Evolutionary conservation across 257 asterid genomes (phyloP), one percentile per base, ranked within the genome.

Genomic region (Solanum sejunctum): DNA sequence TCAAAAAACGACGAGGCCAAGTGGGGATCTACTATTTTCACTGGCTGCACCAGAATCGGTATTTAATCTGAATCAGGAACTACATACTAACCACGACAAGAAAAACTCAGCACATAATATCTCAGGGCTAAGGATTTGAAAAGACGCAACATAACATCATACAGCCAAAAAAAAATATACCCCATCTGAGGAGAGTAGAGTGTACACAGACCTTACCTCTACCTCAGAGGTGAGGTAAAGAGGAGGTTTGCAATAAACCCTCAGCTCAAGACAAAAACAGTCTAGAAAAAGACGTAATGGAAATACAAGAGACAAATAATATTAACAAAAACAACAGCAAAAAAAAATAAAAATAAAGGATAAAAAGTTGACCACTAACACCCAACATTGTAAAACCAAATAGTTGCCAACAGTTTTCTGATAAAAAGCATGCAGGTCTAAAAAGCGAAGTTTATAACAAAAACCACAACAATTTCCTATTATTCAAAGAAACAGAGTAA

Each of bases 1-100:
- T 95, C 99, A 86, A 90, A 94, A 87, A 97, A 95, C 52, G 99
- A 83, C 21, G 98, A 90, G 78, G 93, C 97, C 91, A 96, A 90
- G 93, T 97, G 98, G 79, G 99, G 98, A 89, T 97, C 98, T 81
- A 93, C 91, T 66, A 97, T 90, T 91, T 92, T 97, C 92, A 97
- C 98, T 83, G 99, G 97, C 98, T 97, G 99, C 93, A 91, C n/a
- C 85, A 87, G 64, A 85, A 84, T 81, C 26, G 71, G 21, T 39
- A 64, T 45, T 82, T 45, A 79, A 85, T 85, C 85, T 60, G 83
- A 88, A 84, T 88, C 83, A 86, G 80, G 45, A 89, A 91, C 41
- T 78, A 78, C 52, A 16, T 26, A 78, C 36, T 61, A 79, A 78
- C 64, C 69, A 80, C 69, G 26, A 51, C 45, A 21, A 58, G 10